phyloP scores from a whole-genome alignment of 2,329 filamentous ascomycete genomes.

The Fusarium pseudocircinatum region DNA sequence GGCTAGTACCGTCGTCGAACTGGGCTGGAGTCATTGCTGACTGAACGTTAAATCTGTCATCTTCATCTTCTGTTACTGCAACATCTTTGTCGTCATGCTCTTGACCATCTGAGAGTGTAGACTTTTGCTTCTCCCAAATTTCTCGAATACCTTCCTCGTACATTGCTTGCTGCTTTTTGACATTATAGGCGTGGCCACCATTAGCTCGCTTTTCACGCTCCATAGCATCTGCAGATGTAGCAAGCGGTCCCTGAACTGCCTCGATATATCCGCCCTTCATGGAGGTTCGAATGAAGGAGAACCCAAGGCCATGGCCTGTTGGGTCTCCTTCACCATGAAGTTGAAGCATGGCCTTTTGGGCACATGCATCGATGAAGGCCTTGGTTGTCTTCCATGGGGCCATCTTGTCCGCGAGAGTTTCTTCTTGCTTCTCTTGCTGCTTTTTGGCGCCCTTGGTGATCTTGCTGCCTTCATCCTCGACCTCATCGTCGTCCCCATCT shows the following conservation, averaged over 20 bases:
- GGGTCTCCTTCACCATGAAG: constrained; percentile 95
- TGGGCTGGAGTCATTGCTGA: constrained; percentile 73
- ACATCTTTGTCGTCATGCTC: constrained; percentile 73
- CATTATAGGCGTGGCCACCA: constrained; percentile 96
- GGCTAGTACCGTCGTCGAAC: constrained; percentile 81
- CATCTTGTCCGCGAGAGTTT: constrained; percentile 86
- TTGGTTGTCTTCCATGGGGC: constrained; percentile 97
- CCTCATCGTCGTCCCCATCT: constrained; percentile 66
- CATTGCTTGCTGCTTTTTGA: constrained; percentile 89
- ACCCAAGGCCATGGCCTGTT: constrained; percentile 90
- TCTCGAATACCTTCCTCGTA: constrained; percentile 91
- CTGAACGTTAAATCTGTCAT: constrained; percentile 77
- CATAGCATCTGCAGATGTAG: constrained; percentile 82
- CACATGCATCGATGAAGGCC: constrained; percentile 92
- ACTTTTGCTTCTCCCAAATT: constrained; percentile 91
- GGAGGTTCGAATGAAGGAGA: constrained; percentile 96
- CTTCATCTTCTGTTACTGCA: constrained; percentile 66
- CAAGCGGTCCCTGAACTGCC: constrained; percentile 73
- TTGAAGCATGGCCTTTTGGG: constrained; percentile 96
- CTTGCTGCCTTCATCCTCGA: constrained; percentile 55
- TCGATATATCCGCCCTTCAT: constrained; percentile 98
- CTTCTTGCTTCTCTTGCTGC: constrained; percentile 62
- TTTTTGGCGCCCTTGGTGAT: constrained; percentile 55
- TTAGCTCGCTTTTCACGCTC: constrained; percentile 88
- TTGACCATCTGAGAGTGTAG: constrained; percentile 76